phyloP scores from a whole-genome alignment of 257 asterid species.

The Przewalskia tangutica region DNA sequence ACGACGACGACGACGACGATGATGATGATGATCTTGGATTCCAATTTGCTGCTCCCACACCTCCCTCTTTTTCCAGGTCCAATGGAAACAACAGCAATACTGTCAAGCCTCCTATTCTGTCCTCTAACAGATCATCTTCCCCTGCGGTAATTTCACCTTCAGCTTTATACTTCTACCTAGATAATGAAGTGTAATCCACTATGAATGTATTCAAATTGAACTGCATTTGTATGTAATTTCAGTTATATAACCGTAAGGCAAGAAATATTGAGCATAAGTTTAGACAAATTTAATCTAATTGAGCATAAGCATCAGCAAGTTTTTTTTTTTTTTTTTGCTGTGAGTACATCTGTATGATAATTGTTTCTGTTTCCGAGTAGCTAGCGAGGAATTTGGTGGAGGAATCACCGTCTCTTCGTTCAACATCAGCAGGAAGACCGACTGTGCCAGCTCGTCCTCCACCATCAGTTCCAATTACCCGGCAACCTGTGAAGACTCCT shows the following conservation, averaged over 20 bases:
- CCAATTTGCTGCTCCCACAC: slow-evolving; percentile 60
- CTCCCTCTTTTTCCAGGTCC: slow-evolving; percentile 57
- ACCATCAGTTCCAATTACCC: slow-evolving; percentile 49
- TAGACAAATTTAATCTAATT: background rate
- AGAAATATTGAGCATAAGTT: background rate
- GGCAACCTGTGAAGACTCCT: slow-evolving; percentile 43
- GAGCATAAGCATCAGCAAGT: background rate
- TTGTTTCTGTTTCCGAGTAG: slow-evolving; percentile 25
- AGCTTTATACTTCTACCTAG: background rate
- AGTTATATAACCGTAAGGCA: background rate
- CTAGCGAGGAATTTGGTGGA: slow-evolving; percentile 42
- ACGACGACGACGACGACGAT: slow-evolving; percentile 44
- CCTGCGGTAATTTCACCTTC: slow-evolving; percentile 48
- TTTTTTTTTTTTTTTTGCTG: background rate
- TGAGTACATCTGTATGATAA: slow-evolving; percentile 5
- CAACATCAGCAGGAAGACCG: slow-evolving; percentile 77
- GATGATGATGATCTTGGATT: slow-evolving; percentile 55
- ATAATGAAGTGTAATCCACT: background rate
- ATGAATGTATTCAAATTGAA: background rate
- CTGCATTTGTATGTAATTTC: background rate
- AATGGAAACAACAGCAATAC: slow-evolving; percentile 19
- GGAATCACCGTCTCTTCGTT: slow-evolving; percentile 51
- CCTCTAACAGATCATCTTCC: slow-evolving; percentile 71
- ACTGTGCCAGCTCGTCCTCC: slow-evolving; percentile 47
- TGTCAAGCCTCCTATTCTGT: slow-evolving; percentile 30